A percentile compares a stretch with the other conserved stretches of the same genome.
phyloP scores from a whole-genome alignment of 306 rosid genomes.

The Castanea crenata region DNA sequence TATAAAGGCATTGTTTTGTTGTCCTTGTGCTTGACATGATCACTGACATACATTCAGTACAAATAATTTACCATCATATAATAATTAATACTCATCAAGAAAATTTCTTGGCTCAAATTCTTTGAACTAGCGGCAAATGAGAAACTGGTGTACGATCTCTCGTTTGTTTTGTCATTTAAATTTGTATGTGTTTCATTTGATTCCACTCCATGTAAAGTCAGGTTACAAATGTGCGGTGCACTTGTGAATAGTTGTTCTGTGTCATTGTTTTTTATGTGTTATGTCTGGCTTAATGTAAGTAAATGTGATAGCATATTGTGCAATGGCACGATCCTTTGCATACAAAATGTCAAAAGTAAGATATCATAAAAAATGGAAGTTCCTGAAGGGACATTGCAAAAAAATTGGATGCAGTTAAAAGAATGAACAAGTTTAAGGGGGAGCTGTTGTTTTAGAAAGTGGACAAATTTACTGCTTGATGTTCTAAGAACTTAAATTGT shows the following conservation, averaged over 20 bases:
- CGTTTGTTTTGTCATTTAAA: not conserved
- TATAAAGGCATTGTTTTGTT: not conserved
- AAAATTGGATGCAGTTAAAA: not conserved
- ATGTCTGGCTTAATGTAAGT: not conserved
- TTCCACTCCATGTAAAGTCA: not conserved
- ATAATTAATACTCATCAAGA: not conserved
- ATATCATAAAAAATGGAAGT: not conserved
- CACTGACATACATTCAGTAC: not conserved
- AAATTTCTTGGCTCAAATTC: slow-evolving; percentile 6
- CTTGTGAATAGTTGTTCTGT: not conserved
- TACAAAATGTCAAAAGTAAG: not conserved
- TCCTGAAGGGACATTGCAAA: not conserved
- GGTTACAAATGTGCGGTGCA: not conserved
- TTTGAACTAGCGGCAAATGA: not conserved
- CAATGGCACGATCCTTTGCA: not conserved
- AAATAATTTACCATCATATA: not conserved
- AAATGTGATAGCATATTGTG: not conserved
- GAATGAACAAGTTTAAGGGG: not conserved
- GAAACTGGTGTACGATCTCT: not conserved
- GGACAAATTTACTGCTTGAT: not conserved
- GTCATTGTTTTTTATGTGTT: not conserved
- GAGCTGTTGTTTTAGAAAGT: not conserved
- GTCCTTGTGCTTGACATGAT: not conserved
- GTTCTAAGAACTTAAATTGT: not conserved
- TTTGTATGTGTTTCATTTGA: not conserved